Evolutionary conservation across 108 stramenopile species (phyloP), one percentile per base, ranked within the genome.

Genomic region (Conticribra guillardii): DNA sequence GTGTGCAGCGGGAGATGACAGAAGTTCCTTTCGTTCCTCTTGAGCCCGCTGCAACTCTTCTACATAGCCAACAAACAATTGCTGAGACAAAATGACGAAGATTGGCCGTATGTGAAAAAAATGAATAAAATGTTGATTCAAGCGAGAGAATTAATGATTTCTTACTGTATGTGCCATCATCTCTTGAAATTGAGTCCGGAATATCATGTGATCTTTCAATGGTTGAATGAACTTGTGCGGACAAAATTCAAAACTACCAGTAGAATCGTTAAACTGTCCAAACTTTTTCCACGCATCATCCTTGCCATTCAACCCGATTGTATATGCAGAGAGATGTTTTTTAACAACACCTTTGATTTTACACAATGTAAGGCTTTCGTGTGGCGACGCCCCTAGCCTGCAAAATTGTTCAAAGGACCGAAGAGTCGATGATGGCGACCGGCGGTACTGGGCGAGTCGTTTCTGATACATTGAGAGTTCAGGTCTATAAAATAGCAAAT

Each of bases 111-210:
- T n/a, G n/a, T n/a, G n/a, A n/a, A n/a, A n/a, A n/a, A n/a, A n/a
- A n/a, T n/a, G n/a, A n/a, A n/a, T n/a, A n/a, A n/a, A n/a, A n/a
- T n/a, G n/a, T n/a, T n/a, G n/a, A n/a, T n/a, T n/a, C n/a, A n/a
- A n/a, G n/a, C n/a, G n/a, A n/a, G n/a, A n/a, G n/a, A n/a, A n/a
- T n/a, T n/a, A n/a, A n/a, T n/a, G n/a, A n/a, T 16, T 18, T 30
- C 67, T 58, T 47, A 69, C 67, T 48, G 79, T 80, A 32, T 80
- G 79, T 19, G 79, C 59, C 79, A 80, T 80, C 79, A 80, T 80
- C 53, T 80, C 79, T 33, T 80, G 79, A 61, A 80, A 80, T 54
- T 80, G 79, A 46, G 75, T 74, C 59, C 75, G 74, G 44, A 75
- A 80, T 19, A 75, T 74, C 73, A 80, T 74, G 18, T 64, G 79